A percentile compares a stretch with the other conserved stretches of the same genome.
These are phyloP conservation scores for Mantamonas sphyraenae DNA, from an alignment of 78 protist species.

Conservation along the genomic window DNA sequence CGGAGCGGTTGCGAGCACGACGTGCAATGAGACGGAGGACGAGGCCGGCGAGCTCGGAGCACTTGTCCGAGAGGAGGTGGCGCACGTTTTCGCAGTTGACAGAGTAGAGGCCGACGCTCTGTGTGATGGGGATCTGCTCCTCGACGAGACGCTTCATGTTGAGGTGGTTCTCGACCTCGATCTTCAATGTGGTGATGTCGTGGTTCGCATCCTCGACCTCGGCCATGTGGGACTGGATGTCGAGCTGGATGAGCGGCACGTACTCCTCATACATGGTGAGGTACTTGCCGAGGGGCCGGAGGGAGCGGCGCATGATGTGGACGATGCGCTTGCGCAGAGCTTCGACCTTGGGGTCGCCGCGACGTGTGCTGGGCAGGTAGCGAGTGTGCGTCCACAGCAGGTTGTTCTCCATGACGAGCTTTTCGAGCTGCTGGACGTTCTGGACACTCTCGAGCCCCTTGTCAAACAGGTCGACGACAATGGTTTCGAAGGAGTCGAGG, in stretches of 20 bases:
- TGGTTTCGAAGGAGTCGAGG: conserved; percentile 3
- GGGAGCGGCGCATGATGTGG: background rate
- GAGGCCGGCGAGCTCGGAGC: background rate
- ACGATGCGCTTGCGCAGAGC: background rate
- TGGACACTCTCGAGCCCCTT: conserved; percentile 3
- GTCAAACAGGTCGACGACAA: conserved; percentile 20
- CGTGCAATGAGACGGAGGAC: background rate
- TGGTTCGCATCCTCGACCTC: conserved; percentile 1
- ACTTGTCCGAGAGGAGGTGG: background rate
- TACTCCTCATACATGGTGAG: background rate
- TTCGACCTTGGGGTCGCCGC: background rate
- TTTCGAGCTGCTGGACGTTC: conserved; percentile 58
- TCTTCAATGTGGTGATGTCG: conserved; percentile 1
- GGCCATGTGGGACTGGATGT: conserved; percentile 2
- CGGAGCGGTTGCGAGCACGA: background rate
- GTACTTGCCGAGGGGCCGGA: conserved; percentile 16
- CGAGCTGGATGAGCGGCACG: conserved; percentile 4
- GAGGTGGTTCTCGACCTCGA: background rate
- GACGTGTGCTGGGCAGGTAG: background rate
- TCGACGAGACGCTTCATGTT: background rate
- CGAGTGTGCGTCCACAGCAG: conserved; percentile 52
- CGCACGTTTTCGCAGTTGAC: conserved; percentile 23
- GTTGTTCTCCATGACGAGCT: conserved; percentile 36
- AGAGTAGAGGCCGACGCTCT: conserved; percentile 35
- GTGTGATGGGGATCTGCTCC: conserved; percentile 13